Percentiles rank a stretch among this genome's conserved stretches.
Evolutionary conservation across 2,329 filamentous ascomycete species (phyloP).

Genomic region (Arachnopeziza araneosa): DNA sequence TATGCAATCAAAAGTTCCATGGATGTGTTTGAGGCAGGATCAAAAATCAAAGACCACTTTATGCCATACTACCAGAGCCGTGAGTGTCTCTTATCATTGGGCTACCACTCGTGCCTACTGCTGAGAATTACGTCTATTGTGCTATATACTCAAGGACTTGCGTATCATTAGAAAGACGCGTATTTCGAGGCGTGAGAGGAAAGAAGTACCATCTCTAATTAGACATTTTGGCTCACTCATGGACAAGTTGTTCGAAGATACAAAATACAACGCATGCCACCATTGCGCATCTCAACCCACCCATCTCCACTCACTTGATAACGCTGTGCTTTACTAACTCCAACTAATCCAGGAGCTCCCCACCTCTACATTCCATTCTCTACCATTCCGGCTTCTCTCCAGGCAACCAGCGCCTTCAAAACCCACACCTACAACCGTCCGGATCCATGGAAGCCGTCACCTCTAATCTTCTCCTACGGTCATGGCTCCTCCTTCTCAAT

Average conservation of each 20-base stretch:
- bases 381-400: conserved; percentile 28
- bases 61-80: conserved; percentile 14
- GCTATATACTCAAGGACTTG: no score
- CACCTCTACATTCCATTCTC: conserved; percentile 34
- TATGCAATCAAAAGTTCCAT: conserved; percentile 24
- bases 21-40: conserved; percentile 13
- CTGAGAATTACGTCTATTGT: no score
- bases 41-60: conserved; percentile 3
- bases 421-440: conserved; percentile 24
- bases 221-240: no score
- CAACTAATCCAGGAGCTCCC: conserved; percentile 25
- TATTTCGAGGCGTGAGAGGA: no score
- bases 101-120: neutral
- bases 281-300: no score
- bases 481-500: conserved; percentile 30
- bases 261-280: no score
- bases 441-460: conserved; percentile 34
- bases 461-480: conserved; percentile 34
- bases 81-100: conserved; percentile 4
- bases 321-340: no score
- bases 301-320: no score
- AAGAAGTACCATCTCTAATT: no score
- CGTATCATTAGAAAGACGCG: no score
- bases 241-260: no score
- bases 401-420: conserved; percentile 30